These are phyloP conservation scores for Saxophila tyrrhenica DNA, from an alignment of 495 filamentous ascomycete species.

Conservation along the genomic window DNA sequence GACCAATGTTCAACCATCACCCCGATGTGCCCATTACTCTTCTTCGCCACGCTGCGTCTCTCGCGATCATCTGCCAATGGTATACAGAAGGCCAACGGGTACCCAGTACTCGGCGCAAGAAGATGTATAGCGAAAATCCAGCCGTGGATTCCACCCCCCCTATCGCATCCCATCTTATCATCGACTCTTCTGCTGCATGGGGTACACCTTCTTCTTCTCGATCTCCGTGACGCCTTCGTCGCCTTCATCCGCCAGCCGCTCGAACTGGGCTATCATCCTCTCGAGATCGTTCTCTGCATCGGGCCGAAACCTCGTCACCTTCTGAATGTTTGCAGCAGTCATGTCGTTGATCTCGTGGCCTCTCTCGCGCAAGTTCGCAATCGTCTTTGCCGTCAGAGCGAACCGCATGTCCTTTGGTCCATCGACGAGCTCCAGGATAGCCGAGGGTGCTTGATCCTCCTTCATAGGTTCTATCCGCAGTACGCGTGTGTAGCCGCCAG, in stretches of 20 bases:
- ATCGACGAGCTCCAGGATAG: constrained; percentile 94
- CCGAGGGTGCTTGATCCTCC: constrained; percentile 71
- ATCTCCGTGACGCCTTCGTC: constrained; percentile 21
- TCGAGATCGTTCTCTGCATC: constrained; percentile 58
- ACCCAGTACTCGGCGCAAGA: no score
- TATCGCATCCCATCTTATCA: constrained; percentile 9
- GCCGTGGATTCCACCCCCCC: no score
- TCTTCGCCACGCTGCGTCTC: no score
- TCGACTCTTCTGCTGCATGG: constrained; percentile 11
- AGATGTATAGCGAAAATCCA: no score
- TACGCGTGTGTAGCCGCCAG: constrained; percentile 90
- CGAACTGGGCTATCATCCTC: constrained; percentile 50
- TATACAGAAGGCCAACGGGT: no score
- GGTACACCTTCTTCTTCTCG: constrained; percentile 26
- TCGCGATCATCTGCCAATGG: no score
- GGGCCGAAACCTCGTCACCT: constrained; percentile 70
- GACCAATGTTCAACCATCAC: no score
- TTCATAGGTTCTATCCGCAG: constrained; percentile 66
- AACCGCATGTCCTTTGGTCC: constrained; percentile 93
- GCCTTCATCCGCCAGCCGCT: constrained; percentile 32
- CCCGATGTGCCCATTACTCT: no score
- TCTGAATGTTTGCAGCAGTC: constrained; percentile 64
- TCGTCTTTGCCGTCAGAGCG: constrained; percentile 71
- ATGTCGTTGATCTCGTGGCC: constrained; percentile 46
- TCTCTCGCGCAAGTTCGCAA: constrained; percentile 51